These are phyloP conservation scores for Tulasnella sp. DNA, from an alignment of 768 basidiomycete species.

Conservation along the genomic window DNA sequence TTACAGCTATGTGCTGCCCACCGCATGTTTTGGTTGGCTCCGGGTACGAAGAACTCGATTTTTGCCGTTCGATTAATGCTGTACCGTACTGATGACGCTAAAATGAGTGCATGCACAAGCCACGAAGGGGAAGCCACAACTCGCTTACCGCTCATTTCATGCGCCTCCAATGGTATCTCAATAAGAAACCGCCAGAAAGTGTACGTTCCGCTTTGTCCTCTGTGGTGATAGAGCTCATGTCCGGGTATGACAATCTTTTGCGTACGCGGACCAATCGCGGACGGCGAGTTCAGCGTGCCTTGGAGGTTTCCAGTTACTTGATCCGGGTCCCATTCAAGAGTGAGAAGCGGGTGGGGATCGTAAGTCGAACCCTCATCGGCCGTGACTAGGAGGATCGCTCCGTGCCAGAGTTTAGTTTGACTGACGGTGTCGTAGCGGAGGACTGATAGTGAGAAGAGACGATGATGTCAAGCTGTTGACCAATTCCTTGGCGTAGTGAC, in stretches of 20 bases:
- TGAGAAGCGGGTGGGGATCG: slow-evolving; percentile 57
- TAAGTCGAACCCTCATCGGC: slow-evolving; percentile 71
- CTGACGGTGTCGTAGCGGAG: slow-evolving; percentile 85
- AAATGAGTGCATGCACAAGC: not conserved
- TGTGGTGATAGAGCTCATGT: slow-evolving; percentile 65
- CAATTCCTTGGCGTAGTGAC: not conserved
- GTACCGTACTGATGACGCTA: slow-evolving; percentile 43
- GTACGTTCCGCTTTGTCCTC: slow-evolving; percentile 50
- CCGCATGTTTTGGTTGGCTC: slow-evolving; percentile 68
- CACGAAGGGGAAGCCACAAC: not conserved
- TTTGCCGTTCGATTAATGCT: slow-evolving; percentile 68
- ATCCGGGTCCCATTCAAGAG: slow-evolving; percentile 65
- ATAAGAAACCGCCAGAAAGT: slow-evolving; percentile 94
- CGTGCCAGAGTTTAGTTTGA: slow-evolving; percentile 68
- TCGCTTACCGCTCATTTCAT: slow-evolving; percentile 44
- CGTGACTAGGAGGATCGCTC: slow-evolving; percentile 80
- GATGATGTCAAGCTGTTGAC: not conserved
- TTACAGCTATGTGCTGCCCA: slow-evolving; percentile 89
- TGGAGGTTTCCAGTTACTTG: not conserved
- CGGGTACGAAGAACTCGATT: slow-evolving; percentile 77
- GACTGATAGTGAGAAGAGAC: slow-evolving; percentile 24
- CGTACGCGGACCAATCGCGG: slow-evolving; percentile 16
- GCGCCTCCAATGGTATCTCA: slow-evolving; percentile 56
- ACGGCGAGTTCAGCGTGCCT: not conserved
- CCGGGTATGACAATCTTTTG: slow-evolving; percentile 36